phyloP scores from a whole-genome alignment of 208 protist species.

The Trypanosoma theileri region DNA sequence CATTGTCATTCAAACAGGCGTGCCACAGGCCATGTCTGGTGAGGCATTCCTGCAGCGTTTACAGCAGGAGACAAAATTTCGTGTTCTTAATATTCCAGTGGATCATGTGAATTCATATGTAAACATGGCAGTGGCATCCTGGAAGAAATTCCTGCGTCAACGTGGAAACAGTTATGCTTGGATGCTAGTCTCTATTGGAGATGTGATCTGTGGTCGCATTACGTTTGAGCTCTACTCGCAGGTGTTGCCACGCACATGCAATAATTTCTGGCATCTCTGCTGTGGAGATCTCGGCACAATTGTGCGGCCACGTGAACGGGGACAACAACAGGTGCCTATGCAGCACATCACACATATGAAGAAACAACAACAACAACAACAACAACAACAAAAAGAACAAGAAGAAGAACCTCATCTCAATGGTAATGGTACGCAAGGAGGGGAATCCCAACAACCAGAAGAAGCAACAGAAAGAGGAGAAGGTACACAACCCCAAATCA shows the following conservation, averaged over 20 bases:
- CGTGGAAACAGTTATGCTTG: conserved; percentile 81
- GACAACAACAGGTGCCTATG: too few species aligned
- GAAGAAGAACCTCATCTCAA: background rate
- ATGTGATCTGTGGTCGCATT: conserved; percentile 44
- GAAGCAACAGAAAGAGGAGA: too few species aligned
- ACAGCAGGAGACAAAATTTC: conserved; percentile 48
- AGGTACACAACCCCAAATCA: too few species aligned
- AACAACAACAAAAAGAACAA: background rate
- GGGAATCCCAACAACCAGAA: conserved; percentile 12
- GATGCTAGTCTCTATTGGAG: conserved; percentile 63
- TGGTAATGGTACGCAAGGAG: background rate
- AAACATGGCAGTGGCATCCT: conserved; percentile 44
- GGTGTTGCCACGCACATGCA: conserved; percentile 83
- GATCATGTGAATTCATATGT: conserved; percentile 55
- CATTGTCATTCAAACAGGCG: conserved; percentile 25
- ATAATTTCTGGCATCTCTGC: conserved; percentile 93
- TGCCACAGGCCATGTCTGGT: conserved; percentile 31
- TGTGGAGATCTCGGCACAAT: conserved; percentile 53
- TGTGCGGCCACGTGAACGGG: conserved; percentile 4
- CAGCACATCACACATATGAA: too few species aligned
- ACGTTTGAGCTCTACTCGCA: conserved; percentile 87
- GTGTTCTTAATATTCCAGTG: conserved; percentile 28
- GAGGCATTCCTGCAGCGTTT: conserved; percentile 51
- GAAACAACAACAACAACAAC: background rate
- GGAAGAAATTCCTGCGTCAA: conserved; percentile 55